A percentile compares a stretch with the other conserved stretches of the same genome.
phyloP scores from a whole-genome alignment of 1,139 yeast genomes.

The Sugiyamaella paludigena region DNA sequence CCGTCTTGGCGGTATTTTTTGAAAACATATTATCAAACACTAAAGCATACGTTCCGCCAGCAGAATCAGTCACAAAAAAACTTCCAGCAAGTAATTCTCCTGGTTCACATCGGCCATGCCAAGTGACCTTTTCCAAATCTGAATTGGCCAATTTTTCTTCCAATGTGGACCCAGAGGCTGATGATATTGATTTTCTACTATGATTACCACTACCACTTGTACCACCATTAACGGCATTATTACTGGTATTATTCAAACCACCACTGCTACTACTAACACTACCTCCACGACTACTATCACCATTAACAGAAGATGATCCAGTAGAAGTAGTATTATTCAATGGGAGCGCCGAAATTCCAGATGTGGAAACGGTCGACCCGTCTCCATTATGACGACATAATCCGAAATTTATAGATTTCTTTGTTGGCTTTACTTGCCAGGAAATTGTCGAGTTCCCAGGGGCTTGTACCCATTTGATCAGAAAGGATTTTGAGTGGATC shows the following conservation, averaged over 20 bases:
- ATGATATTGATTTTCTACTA: conserved; percentile 13
- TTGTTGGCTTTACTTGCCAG: conserved; percentile 83
- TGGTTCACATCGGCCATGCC: conserved; percentile 40
- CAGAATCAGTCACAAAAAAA: conserved; percentile 48
- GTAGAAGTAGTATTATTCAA: neutral
- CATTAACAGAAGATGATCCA: neutral
- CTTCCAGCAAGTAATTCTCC: conserved; percentile 50
- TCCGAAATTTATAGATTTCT: conserved; percentile 73
- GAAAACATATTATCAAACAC: conserved; percentile 91
- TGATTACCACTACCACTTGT: neutral
- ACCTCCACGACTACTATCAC: too few relatives aligned
- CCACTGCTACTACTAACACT: too few relatives aligned
- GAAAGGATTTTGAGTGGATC: conserved; percentile 81
- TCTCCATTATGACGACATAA: conserved; percentile 43
- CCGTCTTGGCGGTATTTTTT: conserved; percentile 77
- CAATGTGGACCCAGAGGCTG: conserved; percentile 23
- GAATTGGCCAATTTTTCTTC: conserved; percentile 35
- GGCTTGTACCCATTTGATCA: conserved; percentile 86
- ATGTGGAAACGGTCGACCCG: conserved; percentile 1
- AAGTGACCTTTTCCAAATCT: conserved; percentile 37
- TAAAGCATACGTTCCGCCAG: conserved; percentile 69
- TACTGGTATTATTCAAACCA: too few relatives aligned
- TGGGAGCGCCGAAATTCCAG: conserved; percentile 6
- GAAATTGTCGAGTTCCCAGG: conserved; percentile 63
- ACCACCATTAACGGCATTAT: too few relatives aligned